A percentile compares a stretch with the other conserved stretches of the same genome.
These are phyloP conservation scores for Hawksworthiomyces lignivorus DNA, from an alignment of 2,329 filamentous ascomycete genomes.

Conservation along the genomic window DNA sequence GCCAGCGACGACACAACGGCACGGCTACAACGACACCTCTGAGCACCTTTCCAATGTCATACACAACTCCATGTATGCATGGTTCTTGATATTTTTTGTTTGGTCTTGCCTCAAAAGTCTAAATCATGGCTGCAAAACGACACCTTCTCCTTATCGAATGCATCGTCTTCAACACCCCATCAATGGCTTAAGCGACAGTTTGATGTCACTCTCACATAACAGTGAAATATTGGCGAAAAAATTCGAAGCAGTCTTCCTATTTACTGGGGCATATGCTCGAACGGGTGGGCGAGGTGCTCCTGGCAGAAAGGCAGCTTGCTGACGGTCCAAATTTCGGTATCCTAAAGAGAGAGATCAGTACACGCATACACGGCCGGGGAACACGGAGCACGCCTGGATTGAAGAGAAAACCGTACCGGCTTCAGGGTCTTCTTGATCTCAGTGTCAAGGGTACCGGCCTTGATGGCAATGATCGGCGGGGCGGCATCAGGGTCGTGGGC, in stretches of 20 bases:
- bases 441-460: constrained; percentile 55
- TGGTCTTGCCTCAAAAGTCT: too few species aligned
- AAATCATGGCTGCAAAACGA: too few species aligned
- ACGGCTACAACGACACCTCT: neutral
- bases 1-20: neutral
- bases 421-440: constrained; percentile 62
- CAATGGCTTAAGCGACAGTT: too few species aligned
- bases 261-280: constrained; percentile 56
- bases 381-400: neutral
- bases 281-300: constrained; percentile 56
- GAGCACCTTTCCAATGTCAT: neutral
- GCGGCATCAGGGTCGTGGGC: constrained; percentile 64
- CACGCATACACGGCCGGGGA: neutral
- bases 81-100: neutral
- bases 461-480: constrained; percentile 62
- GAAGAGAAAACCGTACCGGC: constrained; percentile 42
- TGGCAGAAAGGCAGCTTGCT: constrained; percentile 63
- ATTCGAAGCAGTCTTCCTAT: too few species aligned
- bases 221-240: too few species aligned
- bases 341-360: constrained; percentile 26
- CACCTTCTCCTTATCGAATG: too few species aligned
- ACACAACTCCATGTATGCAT: neutral
- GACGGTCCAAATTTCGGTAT: constrained; percentile 63
- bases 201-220: too few species aligned
- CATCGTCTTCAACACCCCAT: too few species aligned